phyloP scores from a whole-genome alignment of 2,329 filamentous ascomycete species.

The Capronia epimyces region DNA sequence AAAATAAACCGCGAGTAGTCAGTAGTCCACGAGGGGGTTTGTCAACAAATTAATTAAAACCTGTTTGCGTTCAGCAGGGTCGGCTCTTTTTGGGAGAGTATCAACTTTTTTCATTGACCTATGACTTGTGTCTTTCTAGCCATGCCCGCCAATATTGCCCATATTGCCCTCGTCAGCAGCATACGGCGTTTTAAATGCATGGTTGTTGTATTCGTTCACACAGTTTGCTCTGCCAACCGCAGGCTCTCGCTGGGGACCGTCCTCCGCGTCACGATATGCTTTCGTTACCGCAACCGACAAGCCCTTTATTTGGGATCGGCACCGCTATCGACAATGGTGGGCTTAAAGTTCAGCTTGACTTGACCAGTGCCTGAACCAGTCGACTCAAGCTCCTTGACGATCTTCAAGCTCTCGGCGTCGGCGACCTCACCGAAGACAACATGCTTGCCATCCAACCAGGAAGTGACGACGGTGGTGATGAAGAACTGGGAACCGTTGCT shows the following conservation, averaged over 20 bases:
- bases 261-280: background rate
- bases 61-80: too few species aligned
- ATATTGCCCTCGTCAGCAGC: constrained; percentile 6
- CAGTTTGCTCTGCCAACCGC: constrained; percentile 4
- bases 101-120: constrained; percentile 25
- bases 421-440: constrained; percentile 63
- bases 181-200: background rate
- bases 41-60: too few species aligned
- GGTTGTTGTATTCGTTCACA: constrained; percentile 2
- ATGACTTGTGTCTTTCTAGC: constrained; percentile 11
- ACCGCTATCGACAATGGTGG: constrained; percentile 51
- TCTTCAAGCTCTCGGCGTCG: constrained; percentile 48
- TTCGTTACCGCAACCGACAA: background rate
- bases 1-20: too few species aligned
- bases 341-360: constrained; percentile 49
- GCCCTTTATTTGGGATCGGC: constrained; percentile 17
- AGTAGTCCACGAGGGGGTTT: too few species aligned
- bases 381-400: constrained; percentile 57
- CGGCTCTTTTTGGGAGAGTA: background rate
- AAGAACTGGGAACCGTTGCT: constrained; percentile 70
- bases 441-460: constrained; percentile 64
- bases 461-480: constrained; percentile 63
- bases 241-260: background rate
- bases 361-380: constrained; percentile 51
- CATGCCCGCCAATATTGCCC: constrained; percentile 8